phyloP scores from a whole-genome alignment of 2,329 filamentous ascomycete species.

The Parastagonospora avenae region DNA sequence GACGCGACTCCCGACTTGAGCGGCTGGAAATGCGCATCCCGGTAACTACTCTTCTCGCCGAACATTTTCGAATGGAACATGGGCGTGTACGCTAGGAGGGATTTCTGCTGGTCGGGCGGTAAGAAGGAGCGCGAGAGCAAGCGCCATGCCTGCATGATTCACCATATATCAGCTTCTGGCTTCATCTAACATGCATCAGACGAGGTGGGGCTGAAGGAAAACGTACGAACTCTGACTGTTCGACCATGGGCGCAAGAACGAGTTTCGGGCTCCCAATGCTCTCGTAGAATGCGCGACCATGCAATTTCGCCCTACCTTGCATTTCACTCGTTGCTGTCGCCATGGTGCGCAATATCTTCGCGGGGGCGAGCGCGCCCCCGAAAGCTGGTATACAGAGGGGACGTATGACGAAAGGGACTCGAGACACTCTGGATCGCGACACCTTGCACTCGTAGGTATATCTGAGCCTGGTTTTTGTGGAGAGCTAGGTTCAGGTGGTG shows the following conservation, averaged over 20 bases:
- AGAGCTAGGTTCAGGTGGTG: neutral
- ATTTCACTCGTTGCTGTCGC: slow-evolving; percentile 16
- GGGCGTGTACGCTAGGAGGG: slow-evolving; percentile 84
- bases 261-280: slow-evolving; percentile 91
- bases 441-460: too few species aligned
- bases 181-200: neutral
- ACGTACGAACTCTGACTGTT: slow-evolving; percentile 94
- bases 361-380: slow-evolving; percentile 30
- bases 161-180: slow-evolving; percentile 10
- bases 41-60: slow-evolving; percentile 74
- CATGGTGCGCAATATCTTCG: slow-evolving; percentile 15
- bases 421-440: neutral
- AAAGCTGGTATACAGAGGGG: slow-evolving; percentile 14
- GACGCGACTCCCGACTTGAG: slow-evolving; percentile 47
- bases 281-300: slow-evolving; percentile 90
- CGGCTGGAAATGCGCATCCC: slow-evolving; percentile 80
- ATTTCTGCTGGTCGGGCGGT: slow-evolving; percentile 60
- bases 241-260: slow-evolving; percentile 95
- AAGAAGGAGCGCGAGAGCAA: slow-evolving; percentile 95
- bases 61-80: slow-evolving; percentile 97
- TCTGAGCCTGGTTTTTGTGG: too few species aligned
- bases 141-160: slow-evolving; percentile 79
- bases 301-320: slow-evolving; percentile 62
- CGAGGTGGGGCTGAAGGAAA: slow-evolving; percentile 21
- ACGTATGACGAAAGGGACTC: slow-evolving; percentile 22